Evolutionary conservation across 768 basidiomycete species (phyloP), one percentile per base, ranked within the genome.

Genomic region (Mrakia hoshinonis): DNA sequence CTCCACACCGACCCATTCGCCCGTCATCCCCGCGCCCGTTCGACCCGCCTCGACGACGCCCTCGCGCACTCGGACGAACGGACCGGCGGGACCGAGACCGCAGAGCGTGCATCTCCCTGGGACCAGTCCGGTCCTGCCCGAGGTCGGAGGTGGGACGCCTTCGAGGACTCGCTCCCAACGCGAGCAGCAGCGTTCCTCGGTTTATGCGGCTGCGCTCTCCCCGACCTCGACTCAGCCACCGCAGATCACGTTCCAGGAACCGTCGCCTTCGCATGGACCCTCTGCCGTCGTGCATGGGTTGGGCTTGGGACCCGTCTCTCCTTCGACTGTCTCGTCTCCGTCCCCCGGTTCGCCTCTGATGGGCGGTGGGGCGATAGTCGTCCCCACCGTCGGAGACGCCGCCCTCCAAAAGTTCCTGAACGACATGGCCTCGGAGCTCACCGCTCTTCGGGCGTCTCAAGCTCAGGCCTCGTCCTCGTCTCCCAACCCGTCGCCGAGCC

Each of bases 341-440:
- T 18, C 43, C 15, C 62, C 62, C 10, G 24, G 13, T 22, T 63
- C 62, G 4, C 62, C 62, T 15, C n/a, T 12, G 2, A 26, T 63
- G 7, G 39, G 62, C 22, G 62, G 34, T n/a, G n/a, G n/a, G n/a
- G n/a, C n/a, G n/a, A 38, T 63, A 22, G 62, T 39, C 43, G 43
- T 63, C 7, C 62, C 62, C 1, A 63, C 62, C 39, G 34, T 63
- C 62, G 34, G 26, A 3, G 62, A 63, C 24, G 34, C 62, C 11
- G 62, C 62, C 10, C 43, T 63, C 24, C 62, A 63, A 26, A 63
- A 63, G 43, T 63, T 63, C 43, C 62, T 63, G n/a, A 34, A 63
- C 34, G 62, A 63, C 43, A 63, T 63, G 38, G 62, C 62, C 20
- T 38, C 34, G n/a, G 39, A 63, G 24, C 31, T 63, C 39, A 63